These are phyloP conservation scores for Lophiostoma macrostomum DNA, from an alignment of 495 filamentous ascomycete genomes.

Conservation along the genomic window DNA sequence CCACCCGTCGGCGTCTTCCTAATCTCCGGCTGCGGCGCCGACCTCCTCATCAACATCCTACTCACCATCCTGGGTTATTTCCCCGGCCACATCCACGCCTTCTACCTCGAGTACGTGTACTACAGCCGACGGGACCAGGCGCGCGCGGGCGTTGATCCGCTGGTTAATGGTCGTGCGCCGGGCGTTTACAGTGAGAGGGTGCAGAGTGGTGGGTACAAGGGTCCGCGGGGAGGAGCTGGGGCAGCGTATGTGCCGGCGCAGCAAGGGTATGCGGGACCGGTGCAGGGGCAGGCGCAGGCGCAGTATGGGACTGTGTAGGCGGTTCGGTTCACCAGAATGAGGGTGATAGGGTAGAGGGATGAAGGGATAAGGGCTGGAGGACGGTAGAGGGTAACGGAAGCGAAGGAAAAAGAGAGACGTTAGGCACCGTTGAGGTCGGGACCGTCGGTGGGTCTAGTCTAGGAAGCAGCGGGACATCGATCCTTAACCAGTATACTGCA, in stretches of 20 bases:
- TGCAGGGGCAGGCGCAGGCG: too few relatives aligned
- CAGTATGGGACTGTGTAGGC: background rate
- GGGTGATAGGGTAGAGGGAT: background rate
- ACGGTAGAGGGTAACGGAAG: too few relatives aligned
- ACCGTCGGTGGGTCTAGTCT: too few relatives aligned
- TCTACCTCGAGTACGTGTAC: slow-evolving; percentile 88
- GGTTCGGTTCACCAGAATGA: too few relatives aligned
- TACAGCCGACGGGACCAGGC: slow-evolving; percentile 65
- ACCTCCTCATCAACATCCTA: slow-evolving; percentile 62
- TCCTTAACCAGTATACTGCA: too few relatives aligned
- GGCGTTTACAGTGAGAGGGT: slow-evolving; percentile 80
- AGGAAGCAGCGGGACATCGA: too few relatives aligned
- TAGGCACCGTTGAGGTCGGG: too few relatives aligned
- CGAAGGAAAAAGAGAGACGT: too few relatives aligned
- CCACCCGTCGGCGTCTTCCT: slow-evolving; percentile 63
- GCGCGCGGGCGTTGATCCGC: slow-evolving; percentile 48
- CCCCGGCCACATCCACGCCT: slow-evolving; percentile 83
- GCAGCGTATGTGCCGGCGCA: background rate
- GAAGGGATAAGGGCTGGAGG: background rate
- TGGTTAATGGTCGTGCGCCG: slow-evolving; percentile 57
- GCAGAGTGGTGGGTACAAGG: slow-evolving; percentile 58
- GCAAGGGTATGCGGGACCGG: background rate
- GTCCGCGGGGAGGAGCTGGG: slow-evolving; percentile 19
- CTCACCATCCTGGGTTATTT: slow-evolving; percentile 65
- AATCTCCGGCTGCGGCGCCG: slow-evolving; percentile 61